Conservation (phyloP, 441 rosid genomes). For the Populus hybrid region DNA sequence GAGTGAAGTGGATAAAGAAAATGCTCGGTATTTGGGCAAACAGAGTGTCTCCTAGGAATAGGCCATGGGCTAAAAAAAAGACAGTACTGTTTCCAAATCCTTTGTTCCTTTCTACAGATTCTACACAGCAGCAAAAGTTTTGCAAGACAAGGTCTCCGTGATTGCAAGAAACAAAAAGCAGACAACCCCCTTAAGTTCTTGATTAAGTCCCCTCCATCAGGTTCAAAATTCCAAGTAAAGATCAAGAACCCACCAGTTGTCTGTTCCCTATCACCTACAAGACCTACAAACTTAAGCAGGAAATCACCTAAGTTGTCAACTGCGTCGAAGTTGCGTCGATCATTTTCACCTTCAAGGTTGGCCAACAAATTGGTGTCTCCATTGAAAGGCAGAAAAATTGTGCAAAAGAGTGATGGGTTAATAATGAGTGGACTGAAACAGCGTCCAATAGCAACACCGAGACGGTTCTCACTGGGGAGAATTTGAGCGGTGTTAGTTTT, state of each 20-base stretch:
- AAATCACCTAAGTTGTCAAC: slow-evolving; percentile 18
- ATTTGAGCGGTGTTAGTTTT: slow-evolving; percentile 25
- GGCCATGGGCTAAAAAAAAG: slow-evolving; percentile 70
- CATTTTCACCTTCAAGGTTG: slow-evolving; percentile 76
- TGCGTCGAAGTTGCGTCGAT: slow-evolving; percentile 55
- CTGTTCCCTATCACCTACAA: slow-evolving; percentile 13
- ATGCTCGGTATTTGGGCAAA: slow-evolving; percentile 47
- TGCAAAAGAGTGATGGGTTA: slow-evolving; percentile 40
- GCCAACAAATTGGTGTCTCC: slow-evolving; percentile 76
- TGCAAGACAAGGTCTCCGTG: slow-evolving; percentile 79
- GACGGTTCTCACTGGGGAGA: slow-evolving; percentile 63
- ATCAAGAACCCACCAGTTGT: slow-evolving; percentile 66
- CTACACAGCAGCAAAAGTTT: slow-evolving; percentile 55
- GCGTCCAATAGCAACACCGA: slow-evolving; percentile 39
- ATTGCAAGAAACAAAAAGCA: slow-evolving; percentile 40
- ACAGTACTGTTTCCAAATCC: slow-evolving; percentile 87
- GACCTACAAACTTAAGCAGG: no score
- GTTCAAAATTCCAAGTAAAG: slow-evolving; percentile 73
- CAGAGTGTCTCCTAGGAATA: slow-evolving; percentile 78
- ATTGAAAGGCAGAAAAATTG: slow-evolving; percentile 62
- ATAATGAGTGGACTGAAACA: slow-evolving; percentile 63
- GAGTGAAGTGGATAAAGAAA: slow-evolving; percentile 45
- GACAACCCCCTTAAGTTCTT: slow-evolving; percentile 75
- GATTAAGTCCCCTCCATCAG: slow-evolving; percentile 69
- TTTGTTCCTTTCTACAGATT: slow-evolving; percentile 51